Evolutionary conservation across 805 yeast species (phyloP), one percentile per base, ranked within the genome.

Genomic region (Lachancea quebecensis): DNA sequence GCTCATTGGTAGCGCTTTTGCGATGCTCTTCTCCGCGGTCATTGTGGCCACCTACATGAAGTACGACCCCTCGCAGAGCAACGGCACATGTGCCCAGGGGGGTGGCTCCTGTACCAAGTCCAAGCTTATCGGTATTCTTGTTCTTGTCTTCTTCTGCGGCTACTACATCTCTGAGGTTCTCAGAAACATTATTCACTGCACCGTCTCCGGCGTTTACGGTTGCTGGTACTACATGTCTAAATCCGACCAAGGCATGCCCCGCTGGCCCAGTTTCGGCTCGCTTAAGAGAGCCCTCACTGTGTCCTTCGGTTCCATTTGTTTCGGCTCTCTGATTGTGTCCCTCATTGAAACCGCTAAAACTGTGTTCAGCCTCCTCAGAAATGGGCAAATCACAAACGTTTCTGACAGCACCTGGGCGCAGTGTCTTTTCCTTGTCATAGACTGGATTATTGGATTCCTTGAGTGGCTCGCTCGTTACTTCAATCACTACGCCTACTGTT

Each of bases 401-500:
- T 69, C 67, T 29, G 73, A 73, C 29, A 79, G 79, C 31, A 76
- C 77, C 35, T 70, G 77, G 57, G 76, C 76, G 9, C 78, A 77
- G 10, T 68, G 81, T 51, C 70, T 76, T 2, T 69, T 73, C 45
- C 62, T 81, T 35, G 63, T 80, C 35, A 57, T 84, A 32, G 81
- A 82, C 46, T 72, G 82, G 58, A 57, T 85, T 25, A 63, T 87
- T 36, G 75, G 81, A 4, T 65, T 85, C 15, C 56, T 90, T 21
- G 86, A 86, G 53, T 86, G 96, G 93, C 50, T 83, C 40, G 84
- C 85, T 17, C 74, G 81, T 48, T 89, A 86, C 72, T 89, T 90
- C 70, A 88, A 90, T 67, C 91, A 85, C 60, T 90, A 87, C 60
- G 95, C 96, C 6, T 86, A 85, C 62, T 82, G 93, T 27, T 87